A percentile compares a stretch with the other conserved stretches of the same genome.
Evolutionary conservation across 106 monocot genomes (phyloP).

Genomic region (Dendrobium catenatum): DNA sequence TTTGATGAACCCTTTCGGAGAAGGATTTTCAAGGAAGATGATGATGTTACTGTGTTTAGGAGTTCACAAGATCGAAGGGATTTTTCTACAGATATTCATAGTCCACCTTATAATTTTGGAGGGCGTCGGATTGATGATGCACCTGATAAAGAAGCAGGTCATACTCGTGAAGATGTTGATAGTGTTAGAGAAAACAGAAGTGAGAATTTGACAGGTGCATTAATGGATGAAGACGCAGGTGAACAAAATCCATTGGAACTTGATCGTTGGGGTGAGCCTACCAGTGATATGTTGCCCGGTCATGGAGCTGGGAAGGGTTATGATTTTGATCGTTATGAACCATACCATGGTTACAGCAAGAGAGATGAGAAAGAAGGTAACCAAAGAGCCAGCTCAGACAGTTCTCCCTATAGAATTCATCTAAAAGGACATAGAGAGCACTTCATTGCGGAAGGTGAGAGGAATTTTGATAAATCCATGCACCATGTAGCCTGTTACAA

Average conservation of each 20-base stretch:
- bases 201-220: constrained; percentile 10
- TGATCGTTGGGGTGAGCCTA: constrained; percentile 46
- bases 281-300: constrained; percentile 4
- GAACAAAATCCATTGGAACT: constrained; percentile 24
- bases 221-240: constrained; percentile 6
- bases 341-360: constrained; percentile 37
- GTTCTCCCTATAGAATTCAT: constrained; percentile 16
- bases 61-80: constrained; percentile 17
- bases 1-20: constrained; percentile 26
- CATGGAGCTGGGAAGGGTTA: constrained; percentile 12
- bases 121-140: constrained; percentile 8
- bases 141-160: constrained; percentile 16
- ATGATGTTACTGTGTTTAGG: constrained; percentile 12
- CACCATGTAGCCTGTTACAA: constrained; percentile 33
- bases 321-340: constrained; percentile 61
- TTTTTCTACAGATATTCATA: not conserved
- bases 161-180: constrained; percentile 12
- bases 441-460: constrained; percentile 9
- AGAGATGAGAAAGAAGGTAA: constrained; percentile 21
- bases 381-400: constrained; percentile 13
- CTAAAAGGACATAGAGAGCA: constrained; percentile 23
- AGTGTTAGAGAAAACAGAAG: constrained; percentile 19
- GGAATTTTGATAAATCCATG: constrained; percentile 20
- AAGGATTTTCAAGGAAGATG: constrained; percentile 21
- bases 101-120: constrained; percentile 11